These are phyloP conservation scores for Jacaranda copaia DNA, from an alignment of 257 asterid species.

Conservation along the genomic window DNA sequence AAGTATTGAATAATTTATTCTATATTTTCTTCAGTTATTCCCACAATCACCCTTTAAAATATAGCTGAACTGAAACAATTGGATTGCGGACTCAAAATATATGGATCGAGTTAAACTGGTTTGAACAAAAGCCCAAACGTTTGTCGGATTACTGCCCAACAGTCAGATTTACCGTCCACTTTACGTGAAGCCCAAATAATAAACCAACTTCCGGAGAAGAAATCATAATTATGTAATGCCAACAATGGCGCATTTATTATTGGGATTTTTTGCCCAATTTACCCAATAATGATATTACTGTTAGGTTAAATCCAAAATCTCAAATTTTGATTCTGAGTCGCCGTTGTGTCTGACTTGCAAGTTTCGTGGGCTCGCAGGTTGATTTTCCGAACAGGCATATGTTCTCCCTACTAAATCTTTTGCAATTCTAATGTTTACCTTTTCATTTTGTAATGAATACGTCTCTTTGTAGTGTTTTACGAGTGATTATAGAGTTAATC, in stretches of 20 bases:
- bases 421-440: neutral
- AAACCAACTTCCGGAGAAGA: neutral
- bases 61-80: too few relatives aligned
- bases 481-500: neutral
- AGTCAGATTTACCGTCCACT: neutral
- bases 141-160: too few relatives aligned
- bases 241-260: neutral
- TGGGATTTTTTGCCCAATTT: conserved; percentile 3
- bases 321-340: conserved; percentile 9
- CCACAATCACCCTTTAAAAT: too few relatives aligned
- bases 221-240: neutral
- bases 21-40: neutral
- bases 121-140: neutral
- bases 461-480: neutral
- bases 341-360: neutral
- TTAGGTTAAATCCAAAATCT: conserved; percentile 14
- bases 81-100: neutral
- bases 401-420: conserved; percentile 13
- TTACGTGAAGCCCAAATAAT: neutral
- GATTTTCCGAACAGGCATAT: conserved; percentile 26
- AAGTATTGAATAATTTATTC: neutral
- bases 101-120: neutral
- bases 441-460: neutral
- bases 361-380: conserved; percentile 10
- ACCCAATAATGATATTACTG: conserved; percentile 6